phyloP scores from a whole-genome alignment of 805 yeast species.

The Cyberlindnera galapagoensis region DNA sequence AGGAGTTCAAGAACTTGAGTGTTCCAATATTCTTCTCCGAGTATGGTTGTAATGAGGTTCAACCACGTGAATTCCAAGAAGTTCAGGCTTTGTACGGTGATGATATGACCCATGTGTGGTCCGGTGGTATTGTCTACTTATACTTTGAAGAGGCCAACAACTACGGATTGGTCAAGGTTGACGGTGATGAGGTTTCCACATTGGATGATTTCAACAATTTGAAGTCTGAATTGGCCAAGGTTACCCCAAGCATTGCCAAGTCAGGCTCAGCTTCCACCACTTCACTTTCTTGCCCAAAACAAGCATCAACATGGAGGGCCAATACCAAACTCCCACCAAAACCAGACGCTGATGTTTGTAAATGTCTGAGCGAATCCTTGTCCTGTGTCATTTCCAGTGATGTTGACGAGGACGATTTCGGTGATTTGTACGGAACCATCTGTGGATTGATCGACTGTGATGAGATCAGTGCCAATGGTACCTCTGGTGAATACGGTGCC shows the following conservation, averaged over 20 bases:
- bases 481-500: constrained; percentile 64
- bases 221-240: constrained; percentile 43
- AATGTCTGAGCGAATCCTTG: constrained; percentile 48
- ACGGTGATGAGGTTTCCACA: constrained; percentile 46
- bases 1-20: constrained; percentile 65
- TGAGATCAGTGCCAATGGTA: constrained; percentile 56
- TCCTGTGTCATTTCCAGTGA: constrained; percentile 51
- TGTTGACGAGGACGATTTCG: constrained; percentile 50
- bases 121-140: constrained; percentile 93
- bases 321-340: constrained; percentile 68
- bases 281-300: constrained; percentile 41
- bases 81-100: constrained; percentile 58
- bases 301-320: constrained; percentile 59
- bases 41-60: constrained; percentile 73
- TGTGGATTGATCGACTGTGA: constrained; percentile 57
- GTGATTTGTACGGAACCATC: constrained; percentile 47
- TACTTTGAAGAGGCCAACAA: constrained; percentile 79
- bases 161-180: constrained; percentile 69
- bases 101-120: constrained; percentile 85
- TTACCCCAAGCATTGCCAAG: constrained; percentile 44
- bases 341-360: constrained; percentile 60
- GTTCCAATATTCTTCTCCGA: constrained; percentile 83
- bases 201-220: constrained; percentile 53
- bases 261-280: constrained; percentile 32
- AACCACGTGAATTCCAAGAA: constrained; percentile 75